Evolutionary conservation across 768 basidiomycete species (phyloP).

Genomic region (Tremella mesenterica): DNA sequence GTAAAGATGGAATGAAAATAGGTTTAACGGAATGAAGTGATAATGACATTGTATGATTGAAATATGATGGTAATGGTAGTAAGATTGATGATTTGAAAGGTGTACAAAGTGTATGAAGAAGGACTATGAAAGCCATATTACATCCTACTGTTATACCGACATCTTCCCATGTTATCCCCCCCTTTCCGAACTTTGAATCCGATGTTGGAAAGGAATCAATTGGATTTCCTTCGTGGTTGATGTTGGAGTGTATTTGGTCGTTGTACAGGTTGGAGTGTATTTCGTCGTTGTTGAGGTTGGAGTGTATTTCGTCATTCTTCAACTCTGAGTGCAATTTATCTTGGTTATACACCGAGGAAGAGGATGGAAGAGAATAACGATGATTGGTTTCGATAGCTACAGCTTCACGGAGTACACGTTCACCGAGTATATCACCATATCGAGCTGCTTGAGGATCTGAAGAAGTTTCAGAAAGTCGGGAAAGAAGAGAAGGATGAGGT

Average conservation of each 20-base stretch:
- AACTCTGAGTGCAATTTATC: too few relatives aligned
- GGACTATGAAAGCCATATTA: conserved; percentile 61
- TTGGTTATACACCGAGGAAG: too few relatives aligned
- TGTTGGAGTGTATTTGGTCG: too few relatives aligned
- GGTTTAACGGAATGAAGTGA: conserved; percentile 57
- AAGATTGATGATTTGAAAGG: conserved; percentile 60
- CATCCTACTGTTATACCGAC: conserved; percentile 64
- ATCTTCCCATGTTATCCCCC: conserved; percentile 50
- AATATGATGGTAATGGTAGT: conserved; percentile 60
- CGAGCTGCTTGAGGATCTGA: conserved; percentile 48
- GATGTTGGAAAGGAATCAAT: too few relatives aligned
- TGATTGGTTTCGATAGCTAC: conserved; percentile 57
- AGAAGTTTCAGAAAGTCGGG: conserved; percentile 50
- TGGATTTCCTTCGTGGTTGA: too few relatives aligned
- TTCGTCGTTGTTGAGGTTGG: background rate
- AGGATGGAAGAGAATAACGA: conserved; percentile 49
- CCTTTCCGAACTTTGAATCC: too few relatives aligned
- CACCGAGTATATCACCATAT: conserved; percentile 58
- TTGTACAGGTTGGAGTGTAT: too few relatives aligned
- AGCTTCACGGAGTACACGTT: conserved; percentile 50
- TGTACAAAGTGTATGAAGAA: conserved; percentile 59
- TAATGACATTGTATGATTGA: conserved; percentile 53
- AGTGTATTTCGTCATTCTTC: background rate
- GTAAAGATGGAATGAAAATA: conserved; percentile 52
- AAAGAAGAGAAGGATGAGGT: conserved; percentile 53